Evolutionary conservation across 768 basidiomycete genomes (phyloP).

Genomic region (Pisolithus marmoratus): DNA sequence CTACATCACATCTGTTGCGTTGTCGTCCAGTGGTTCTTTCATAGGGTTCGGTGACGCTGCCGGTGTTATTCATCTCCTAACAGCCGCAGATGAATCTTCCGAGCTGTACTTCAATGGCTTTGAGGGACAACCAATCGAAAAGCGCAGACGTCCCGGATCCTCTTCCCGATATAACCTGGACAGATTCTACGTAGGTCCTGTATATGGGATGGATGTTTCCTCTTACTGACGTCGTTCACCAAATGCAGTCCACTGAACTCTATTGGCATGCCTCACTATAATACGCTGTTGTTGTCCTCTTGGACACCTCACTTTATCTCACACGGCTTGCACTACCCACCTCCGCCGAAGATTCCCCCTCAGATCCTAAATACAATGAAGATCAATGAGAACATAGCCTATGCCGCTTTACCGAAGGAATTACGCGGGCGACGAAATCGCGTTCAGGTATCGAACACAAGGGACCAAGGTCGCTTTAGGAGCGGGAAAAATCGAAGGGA

Average conservation of each 20-base stretch:
- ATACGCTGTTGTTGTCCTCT: slow-evolving; percentile 64
- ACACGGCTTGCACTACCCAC: slow-evolving; percentile 45
- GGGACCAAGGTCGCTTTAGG: slow-evolving; percentile 71
- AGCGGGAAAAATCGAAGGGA: slow-evolving; percentile 62
- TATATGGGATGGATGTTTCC: not conserved
- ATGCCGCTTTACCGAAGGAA: slow-evolving; percentile 84
- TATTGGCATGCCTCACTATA: slow-evolving; percentile 86
- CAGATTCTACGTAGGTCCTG: slow-evolving; percentile 62
- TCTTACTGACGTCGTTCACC: not conserved
- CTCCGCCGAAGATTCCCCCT: slow-evolving; percentile 72
- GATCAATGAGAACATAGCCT: slow-evolving; percentile 83
- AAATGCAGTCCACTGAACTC: slow-evolving; percentile 64
- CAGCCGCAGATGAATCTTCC: slow-evolving; percentile 58
- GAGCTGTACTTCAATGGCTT: slow-evolving; percentile 81
- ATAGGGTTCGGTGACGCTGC: slow-evolving; percentile 89
- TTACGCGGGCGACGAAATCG: slow-evolving; percentile 81
- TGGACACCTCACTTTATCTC: slow-evolving; percentile 53
- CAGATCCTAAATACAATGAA: slow-evolving; percentile 76
- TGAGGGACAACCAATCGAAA: slow-evolving; percentile 79
- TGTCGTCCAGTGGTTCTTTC: slow-evolving; percentile 86
- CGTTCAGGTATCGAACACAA: slow-evolving; percentile 40
- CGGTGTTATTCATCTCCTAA: slow-evolving; percentile 76
- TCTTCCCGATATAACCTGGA: slow-evolving; percentile 74
- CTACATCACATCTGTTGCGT: slow-evolving; percentile 71
- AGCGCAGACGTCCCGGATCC: slow-evolving; percentile 73